Evolutionary conservation across 2,329 filamentous ascomycete genomes (phyloP).

Genomic region (Dothistroma septosporum): DNA sequence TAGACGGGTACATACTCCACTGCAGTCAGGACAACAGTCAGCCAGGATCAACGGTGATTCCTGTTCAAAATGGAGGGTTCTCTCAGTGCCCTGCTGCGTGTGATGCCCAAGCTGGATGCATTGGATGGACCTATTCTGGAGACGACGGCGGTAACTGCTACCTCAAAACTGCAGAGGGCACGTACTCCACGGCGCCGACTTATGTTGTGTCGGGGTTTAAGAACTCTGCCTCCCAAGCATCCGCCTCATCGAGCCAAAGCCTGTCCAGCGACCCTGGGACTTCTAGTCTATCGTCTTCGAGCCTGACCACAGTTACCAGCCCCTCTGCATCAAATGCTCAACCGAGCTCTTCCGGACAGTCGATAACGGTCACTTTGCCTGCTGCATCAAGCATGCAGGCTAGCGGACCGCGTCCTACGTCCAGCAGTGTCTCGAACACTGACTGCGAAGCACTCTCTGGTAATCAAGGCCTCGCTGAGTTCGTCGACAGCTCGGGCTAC

Average conservation of each 20-base stretch:
- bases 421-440: background rate
- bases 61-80: constrained; percentile 1
- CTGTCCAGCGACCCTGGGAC: background rate
- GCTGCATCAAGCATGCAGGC: no score
- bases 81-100: constrained; percentile 5
- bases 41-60: background rate
- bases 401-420: background rate
- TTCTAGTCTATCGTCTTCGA: background rate
- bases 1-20: background rate
- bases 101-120: constrained; percentile 1
- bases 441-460: background rate
- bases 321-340: no score
- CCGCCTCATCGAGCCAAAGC: background rate
- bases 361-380: no score
- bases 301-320: no score
- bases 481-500: constrained; percentile 1
- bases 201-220: constrained; percentile 7
- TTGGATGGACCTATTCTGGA: constrained; percentile 5
- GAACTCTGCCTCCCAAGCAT: background rate
- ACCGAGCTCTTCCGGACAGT: no score
- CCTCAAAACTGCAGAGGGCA: constrained; percentile 2
- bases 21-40: constrained; percentile 3
- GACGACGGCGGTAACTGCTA: constrained; percentile 4
- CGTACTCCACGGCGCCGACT: background rate
- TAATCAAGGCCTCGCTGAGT: background rate